Evolutionary conservation across 768 basidiomycete species (phyloP), one percentile per base, ranked within the genome.

Genomic region (Floccularia luteovirens): DNA sequence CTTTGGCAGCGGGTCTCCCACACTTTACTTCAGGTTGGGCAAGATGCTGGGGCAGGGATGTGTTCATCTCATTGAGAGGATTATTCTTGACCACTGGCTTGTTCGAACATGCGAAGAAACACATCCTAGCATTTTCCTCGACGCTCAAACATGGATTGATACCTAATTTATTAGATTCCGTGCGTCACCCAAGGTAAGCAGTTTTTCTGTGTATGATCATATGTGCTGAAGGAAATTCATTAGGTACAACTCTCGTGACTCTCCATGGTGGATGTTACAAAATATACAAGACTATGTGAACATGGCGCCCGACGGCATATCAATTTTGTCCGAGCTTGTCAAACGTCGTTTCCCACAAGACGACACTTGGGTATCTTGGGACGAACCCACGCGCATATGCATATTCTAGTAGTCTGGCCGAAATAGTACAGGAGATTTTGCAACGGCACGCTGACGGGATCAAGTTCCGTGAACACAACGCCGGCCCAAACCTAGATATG

Each of bases 211-310:
- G 6, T 23, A 13, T 34, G 14, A 24, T 19, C 22, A 39, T 24
- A 2, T 4, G 17, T 21, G 24, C n/a, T 24, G 14, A 11, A 37
- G 22, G n/a, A 21, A 36, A 5, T 34, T 28, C 0, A 25, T 28
- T 44, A 87, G 87, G 45, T 93, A 91, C 61, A 98, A 98, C 60
- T 98, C 90, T 3, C 82, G 96, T 38, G 96, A 99, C 57, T 91
- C 90, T 5, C 94, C 96, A 3, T 98, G 93, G 94, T 98, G 92
- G 90, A 94, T 98, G 88, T 58, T 97, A 43, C 94, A 99, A 58
- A 96, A 87, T 54, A 96, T 99, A 40, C 96, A 98, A 53, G 92
- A 98, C 58, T 98, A 97, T 57, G 82, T 77, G 16, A 64, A 63
- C 33, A 81, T 72, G 58, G 90, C 86, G 1, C 93, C 96, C 0